Conservation (phyloP, 805 yeast species). For the Jamesozyma piceae region DNA sequence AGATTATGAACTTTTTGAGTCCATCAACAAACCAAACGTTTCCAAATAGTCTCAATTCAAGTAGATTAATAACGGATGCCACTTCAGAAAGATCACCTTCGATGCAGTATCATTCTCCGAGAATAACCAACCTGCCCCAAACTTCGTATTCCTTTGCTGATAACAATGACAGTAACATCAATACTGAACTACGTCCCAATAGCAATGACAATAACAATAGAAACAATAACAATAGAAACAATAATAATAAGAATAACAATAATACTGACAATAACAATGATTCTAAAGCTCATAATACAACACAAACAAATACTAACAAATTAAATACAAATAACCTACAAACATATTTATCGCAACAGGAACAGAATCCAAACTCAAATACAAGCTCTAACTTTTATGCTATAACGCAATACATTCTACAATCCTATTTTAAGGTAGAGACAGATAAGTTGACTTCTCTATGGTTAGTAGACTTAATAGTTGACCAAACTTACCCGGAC, state of each 20-base stretch:
- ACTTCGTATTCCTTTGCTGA: background rate
- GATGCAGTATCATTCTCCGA: background rate
- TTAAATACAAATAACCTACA: constrained; percentile 14
- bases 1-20: constrained; percentile 3
- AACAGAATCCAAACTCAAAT: constrained; percentile 5
- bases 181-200: background rate
- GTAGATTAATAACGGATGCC: background rate
- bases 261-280: background rate
- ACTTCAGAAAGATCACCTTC: constrained; percentile 1
- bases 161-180: background rate
- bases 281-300: background rate
- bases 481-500: constrained; percentile 30
- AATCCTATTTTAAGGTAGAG: constrained; percentile 25
- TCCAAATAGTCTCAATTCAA: background rate
- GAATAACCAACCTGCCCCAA: background rate
- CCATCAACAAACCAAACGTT: background rate
- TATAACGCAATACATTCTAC: constrained; percentile 26
- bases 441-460: constrained; percentile 13
- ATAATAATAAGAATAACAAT: background rate
- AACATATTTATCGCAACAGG: constrained; percentile 13
- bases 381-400: constrained; percentile 20
- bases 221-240: background rate
- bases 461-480: constrained; percentile 25
- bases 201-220: background rate
- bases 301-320: background rate